Evolutionary conservation across 805 yeast species (phyloP).

Genomic region (Candida ascalaphidarum): DNA sequence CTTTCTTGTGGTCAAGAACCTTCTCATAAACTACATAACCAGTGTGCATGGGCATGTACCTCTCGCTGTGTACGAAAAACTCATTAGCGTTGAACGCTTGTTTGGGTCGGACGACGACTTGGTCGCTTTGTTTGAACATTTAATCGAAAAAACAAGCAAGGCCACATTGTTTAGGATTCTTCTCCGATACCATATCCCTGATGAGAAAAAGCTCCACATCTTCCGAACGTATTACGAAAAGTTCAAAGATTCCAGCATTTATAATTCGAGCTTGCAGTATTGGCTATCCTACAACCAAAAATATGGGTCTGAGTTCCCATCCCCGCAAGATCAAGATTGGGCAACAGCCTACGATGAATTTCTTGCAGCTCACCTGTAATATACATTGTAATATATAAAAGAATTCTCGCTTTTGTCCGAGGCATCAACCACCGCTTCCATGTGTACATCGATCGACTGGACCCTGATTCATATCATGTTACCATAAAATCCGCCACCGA

Average conservation of each 20-base stretch:
- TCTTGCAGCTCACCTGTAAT: too few relatives aligned
- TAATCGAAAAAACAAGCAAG: constrained; percentile 22
- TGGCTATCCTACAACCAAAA: too few relatives aligned
- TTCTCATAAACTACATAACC: constrained; percentile 18
- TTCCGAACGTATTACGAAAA: constrained; percentile 13
- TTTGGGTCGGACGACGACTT: constrained; percentile 16
- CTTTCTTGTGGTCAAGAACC: constrained; percentile 25
- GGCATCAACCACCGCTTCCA: too few relatives aligned
- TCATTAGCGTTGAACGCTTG: constrained; percentile 34
- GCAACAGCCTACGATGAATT: too few relatives aligned
- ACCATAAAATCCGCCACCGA: too few relatives aligned
- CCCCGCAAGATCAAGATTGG: too few relatives aligned
- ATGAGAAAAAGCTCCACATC: constrained; percentile 10
- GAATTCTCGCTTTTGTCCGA: too few relatives aligned
- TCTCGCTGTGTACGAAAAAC: constrained; percentile 30
- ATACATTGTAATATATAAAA: too few relatives aligned
- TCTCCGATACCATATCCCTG: constrained; percentile 13
- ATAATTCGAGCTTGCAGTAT: too few relatives aligned
- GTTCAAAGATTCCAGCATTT: constrained; percentile 4
- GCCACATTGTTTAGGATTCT: constrained; percentile 28
- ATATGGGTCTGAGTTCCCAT: too few relatives aligned
- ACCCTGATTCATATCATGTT: too few relatives aligned
- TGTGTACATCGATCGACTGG: too few relatives aligned
- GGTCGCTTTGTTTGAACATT: constrained; percentile 15
- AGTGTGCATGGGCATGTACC: constrained; percentile 14